A percentile compares a stretch with the other conserved stretches of the same genome.
These are phyloP conservation scores for Trametes punicea DNA, from an alignment of 768 basidiomycete genomes.

Conservation along the genomic window DNA sequence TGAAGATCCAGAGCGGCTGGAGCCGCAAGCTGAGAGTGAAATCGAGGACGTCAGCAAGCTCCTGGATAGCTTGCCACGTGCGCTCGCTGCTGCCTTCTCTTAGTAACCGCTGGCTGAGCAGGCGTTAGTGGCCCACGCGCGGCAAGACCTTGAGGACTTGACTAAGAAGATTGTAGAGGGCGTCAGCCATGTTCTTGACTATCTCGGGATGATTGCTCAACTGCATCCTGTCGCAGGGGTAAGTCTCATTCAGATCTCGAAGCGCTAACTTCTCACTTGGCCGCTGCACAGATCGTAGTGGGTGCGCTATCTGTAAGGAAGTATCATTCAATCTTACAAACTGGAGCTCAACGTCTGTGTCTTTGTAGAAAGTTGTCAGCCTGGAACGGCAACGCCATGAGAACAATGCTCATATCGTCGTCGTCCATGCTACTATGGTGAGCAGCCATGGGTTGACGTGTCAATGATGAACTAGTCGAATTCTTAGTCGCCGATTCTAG, in stretches of 20 bases:
- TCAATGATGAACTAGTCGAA: background rate
- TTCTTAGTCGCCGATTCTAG: background rate
- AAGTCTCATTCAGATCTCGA: background rate
- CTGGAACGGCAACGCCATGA: slow-evolving; percentile 1
- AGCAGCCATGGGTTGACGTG: background rate
- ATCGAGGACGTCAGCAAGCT: background rate
- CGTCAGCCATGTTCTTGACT: background rate
- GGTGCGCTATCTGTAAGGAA: background rate
- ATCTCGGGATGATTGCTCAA: background rate
- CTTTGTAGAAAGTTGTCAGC: background rate
- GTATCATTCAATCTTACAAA: background rate
- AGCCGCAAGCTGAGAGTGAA: slow-evolving; percentile 2
- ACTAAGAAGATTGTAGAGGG: slow-evolving; percentile 1
- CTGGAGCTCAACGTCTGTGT: background rate
- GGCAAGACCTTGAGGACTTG: background rate
- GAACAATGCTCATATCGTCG: slow-evolving; percentile 6
- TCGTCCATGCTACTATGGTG: slow-evolving; percentile 3
- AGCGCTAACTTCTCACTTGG: background rate
- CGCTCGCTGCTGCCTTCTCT: background rate
- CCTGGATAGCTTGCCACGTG: background rate
- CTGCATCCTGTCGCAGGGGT: background rate
- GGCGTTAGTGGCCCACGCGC: background rate
- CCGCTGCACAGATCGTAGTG: background rate
- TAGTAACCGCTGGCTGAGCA: too few species aligned
- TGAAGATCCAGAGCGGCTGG: background rate